These are phyloP conservation scores for Phytophthora niederhauseri DNA, from an alignment of 352 stramenopile species.

Conservation along the genomic window DNA sequence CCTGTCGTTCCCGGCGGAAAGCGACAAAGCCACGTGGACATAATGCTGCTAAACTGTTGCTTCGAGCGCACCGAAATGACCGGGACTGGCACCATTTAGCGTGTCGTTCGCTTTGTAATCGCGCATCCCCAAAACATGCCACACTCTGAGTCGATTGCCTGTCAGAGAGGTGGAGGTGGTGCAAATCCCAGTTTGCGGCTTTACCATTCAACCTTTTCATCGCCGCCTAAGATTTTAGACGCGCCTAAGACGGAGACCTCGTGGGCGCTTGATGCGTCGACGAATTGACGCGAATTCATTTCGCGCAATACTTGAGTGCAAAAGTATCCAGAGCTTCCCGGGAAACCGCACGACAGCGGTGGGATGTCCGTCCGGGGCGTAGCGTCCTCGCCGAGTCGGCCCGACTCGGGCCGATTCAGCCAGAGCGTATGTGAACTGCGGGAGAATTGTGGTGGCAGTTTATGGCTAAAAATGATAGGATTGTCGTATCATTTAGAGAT, in stretches of 20 bases:
- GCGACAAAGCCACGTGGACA: not conserved
- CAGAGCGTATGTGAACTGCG: too few relatives aligned
- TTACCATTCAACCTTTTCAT: not conserved
- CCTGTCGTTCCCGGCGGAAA: not conserved
- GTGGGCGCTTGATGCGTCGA: not conserved
- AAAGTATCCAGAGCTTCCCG: not conserved
- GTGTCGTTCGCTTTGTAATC: not conserved
- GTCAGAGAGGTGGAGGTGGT: not conserved
- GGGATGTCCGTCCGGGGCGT: not conserved
- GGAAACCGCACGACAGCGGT: not conserved
- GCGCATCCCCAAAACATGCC: not conserved
- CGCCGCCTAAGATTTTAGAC: not conserved
- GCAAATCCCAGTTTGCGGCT: not conserved
- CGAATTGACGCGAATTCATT: conserved; percentile 1
- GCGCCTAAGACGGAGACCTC: not conserved
- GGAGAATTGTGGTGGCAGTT: too few relatives aligned
- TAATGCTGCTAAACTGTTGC: not conserved
- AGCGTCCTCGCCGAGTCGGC: too few relatives aligned
- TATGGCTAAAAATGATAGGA: too few relatives aligned
- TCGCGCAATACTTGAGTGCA: not conserved
- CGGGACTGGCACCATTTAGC: too few relatives aligned
- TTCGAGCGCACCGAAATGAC: not conserved
- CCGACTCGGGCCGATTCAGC: too few relatives aligned
- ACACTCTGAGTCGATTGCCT: not conserved
- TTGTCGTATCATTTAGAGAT: too few relatives aligned